Evolutionary conservation across 352 stramenopile genomes (phyloP).

Genomic region (Thalassiosira pacifica): DNA sequence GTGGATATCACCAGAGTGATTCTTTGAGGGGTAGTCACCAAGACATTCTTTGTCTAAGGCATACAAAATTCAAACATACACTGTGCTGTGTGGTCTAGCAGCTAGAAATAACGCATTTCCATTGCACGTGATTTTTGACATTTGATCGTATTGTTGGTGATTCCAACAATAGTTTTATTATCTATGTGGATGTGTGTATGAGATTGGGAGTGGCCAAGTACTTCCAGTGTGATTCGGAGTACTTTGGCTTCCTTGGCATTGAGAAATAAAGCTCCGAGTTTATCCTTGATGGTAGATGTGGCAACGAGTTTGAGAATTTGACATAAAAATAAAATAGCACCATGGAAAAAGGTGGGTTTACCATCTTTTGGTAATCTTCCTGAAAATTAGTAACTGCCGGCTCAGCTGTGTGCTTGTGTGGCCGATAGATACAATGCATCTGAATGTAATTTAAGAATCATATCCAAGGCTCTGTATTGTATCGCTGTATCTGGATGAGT

Average conservation of each 20-base stretch:
- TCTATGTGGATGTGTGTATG: conserved; percentile 3
- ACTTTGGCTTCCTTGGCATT: conserved; percentile 3
- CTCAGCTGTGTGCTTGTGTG: conserved; percentile 27
- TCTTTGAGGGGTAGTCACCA: not conserved
- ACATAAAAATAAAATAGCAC: conserved; percentile 22
- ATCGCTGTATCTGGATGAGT: conserved; percentile 56
- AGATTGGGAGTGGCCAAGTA: conserved; percentile 9
- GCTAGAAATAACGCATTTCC: conserved; percentile 16
- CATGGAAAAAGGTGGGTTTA: conserved; percentile 5
- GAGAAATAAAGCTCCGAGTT: conserved; percentile 27
- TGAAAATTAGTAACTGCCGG: conserved; percentile 48
- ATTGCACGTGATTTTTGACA: not conserved
- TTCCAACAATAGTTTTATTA: not conserved
- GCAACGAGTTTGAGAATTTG: conserved; percentile 30
- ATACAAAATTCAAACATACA: not conserved
- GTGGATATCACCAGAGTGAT: too few relatives aligned
- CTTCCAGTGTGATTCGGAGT: not conserved
- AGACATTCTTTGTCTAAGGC: not conserved
- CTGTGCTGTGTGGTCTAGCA: not conserved
- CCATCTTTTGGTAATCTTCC: not conserved
- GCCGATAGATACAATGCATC: conserved; percentile 53
- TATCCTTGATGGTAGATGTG: not conserved
- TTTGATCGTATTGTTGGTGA: conserved; percentile 1
- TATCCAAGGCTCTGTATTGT: conserved; percentile 51
- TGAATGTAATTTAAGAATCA: conserved; percentile 47